A percentile compares a stretch with the other conserved stretches of the same genome.
phyloP scores from a whole-genome alignment of 495 filamentous ascomycete genomes.

The Penicillium egyptiacum region DNA sequence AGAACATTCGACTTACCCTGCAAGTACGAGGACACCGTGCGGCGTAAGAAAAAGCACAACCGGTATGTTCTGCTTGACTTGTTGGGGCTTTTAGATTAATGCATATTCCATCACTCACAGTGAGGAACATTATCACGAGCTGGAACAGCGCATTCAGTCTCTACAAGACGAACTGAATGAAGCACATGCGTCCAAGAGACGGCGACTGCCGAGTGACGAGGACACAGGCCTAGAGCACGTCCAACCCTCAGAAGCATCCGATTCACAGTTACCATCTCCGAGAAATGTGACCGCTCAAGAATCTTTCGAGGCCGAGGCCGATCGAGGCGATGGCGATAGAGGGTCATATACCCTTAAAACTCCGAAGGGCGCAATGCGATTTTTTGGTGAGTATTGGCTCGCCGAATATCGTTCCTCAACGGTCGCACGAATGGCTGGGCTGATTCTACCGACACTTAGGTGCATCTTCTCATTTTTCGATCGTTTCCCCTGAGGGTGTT shows the following conservation, averaged over 20 bases:
- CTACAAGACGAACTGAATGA: constrained; percentile 13
- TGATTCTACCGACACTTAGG: constrained; percentile 8
- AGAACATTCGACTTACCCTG: constrained; percentile 13
- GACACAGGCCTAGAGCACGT: not conserved
- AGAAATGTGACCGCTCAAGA: constrained; percentile 1
- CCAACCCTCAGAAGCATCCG: not conserved
- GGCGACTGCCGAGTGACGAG: not conserved
- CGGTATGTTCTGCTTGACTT: not conserved
- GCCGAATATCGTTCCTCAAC: constrained; percentile 1
- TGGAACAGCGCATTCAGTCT: constrained; percentile 7
- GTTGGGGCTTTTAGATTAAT: not conserved
- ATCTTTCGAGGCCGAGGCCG: constrained; percentile 3
- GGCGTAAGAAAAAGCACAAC: not conserved
- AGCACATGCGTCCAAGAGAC: not conserved
- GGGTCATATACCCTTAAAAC: constrained; percentile 14
- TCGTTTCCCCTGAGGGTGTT: constrained; percentile 5
- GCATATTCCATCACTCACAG: not conserved
- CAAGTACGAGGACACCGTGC: constrained; percentile 10
- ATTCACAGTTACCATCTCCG: not conserved
- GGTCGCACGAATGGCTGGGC: not conserved
- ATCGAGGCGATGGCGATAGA: constrained; percentile 1
- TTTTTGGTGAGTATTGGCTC: constrained; percentile 16
- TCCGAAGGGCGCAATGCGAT: constrained; percentile 16
- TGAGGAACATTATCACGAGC: constrained; percentile 1
- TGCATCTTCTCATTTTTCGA: constrained; percentile 17